Evolutionary conservation across 768 basidiomycete genomes (phyloP).

Genomic region (Dacryopinax primogenitus): DNA sequence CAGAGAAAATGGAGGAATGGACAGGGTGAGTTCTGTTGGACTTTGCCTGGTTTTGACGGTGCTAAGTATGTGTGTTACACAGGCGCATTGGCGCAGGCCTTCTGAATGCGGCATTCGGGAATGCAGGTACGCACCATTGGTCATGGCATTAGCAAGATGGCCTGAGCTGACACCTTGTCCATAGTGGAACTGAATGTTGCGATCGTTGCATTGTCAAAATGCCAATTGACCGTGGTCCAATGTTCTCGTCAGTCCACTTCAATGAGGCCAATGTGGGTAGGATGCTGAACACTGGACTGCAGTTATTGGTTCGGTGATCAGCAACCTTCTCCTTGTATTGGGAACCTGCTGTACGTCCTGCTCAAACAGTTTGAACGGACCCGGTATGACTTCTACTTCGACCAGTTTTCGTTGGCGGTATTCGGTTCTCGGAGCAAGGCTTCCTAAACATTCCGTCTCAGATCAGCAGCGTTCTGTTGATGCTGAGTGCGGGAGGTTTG

Average conservation of each 20-base stretch:
- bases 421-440: conserved; percentile 65
- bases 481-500: conserved; percentile 64
- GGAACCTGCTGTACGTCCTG: conserved; percentile 56
- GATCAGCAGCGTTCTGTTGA: conserved; percentile 60
- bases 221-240: conserved; percentile 69
- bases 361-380: neutral
- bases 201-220: conserved; percentile 68
- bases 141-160: neutral
- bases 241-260: conserved; percentile 32
- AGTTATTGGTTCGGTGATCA: conserved; percentile 76
- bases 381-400: no score
- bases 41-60: neutral
- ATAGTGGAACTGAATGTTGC: conserved; percentile 50
- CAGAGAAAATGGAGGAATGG: conserved; percentile 71
- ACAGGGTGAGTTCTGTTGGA: conserved; percentile 35
- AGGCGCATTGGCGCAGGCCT: conserved; percentile 64
- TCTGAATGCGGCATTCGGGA: conserved; percentile 57
- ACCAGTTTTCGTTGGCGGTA: conserved; percentile 59
- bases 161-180: neutral
- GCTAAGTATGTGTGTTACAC: neutral
- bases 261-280: no score
- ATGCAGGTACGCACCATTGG: neutral
- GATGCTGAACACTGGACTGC: no score
- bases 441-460: conserved; percentile 63
- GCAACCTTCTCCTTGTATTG: conserved; percentile 63